phyloP scores from a whole-genome alignment of 2,329 filamentous ascomycete genomes.

The Volutella citrinella region DNA sequence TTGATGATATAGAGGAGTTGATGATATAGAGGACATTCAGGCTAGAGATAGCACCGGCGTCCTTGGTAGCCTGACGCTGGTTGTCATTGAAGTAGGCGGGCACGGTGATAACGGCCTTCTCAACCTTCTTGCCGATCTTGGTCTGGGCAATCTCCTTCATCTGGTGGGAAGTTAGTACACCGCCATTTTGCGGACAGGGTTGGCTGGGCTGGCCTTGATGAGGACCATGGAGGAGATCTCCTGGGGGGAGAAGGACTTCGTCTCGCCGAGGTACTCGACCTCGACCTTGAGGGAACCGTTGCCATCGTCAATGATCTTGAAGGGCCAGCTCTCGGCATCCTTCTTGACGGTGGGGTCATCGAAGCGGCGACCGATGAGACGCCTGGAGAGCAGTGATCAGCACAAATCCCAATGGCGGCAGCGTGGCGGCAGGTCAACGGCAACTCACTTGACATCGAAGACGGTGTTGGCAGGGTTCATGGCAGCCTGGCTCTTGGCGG shows the following conservation, averaged over 20 bases:
- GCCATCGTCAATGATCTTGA: constrained; percentile 90
- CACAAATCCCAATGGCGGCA: constrained; percentile 47
- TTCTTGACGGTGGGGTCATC: constrained; percentile 87
- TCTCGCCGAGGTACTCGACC: constrained; percentile 97
- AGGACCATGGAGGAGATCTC: constrained; percentile 97
- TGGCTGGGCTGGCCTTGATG: constrained; percentile 53
- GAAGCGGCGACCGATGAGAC: constrained; percentile 97
- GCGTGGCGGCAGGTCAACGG: not conserved
- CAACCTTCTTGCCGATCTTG: constrained; percentile 91
- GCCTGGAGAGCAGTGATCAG: constrained; percentile 99
- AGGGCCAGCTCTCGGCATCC: constrained; percentile 99
- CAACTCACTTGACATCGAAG: constrained; percentile 62
- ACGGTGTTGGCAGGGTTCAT: constrained; percentile 99
- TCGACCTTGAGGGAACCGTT: constrained; percentile 83
- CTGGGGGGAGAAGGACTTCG: constrained; percentile 92
- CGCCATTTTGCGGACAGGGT: constrained; percentile 19
- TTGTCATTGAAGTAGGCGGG: constrained; percentile 99
- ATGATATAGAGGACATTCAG: constrained; percentile 96
- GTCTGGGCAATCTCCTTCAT: constrained; percentile 97
- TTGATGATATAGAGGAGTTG: constrained; percentile 99
- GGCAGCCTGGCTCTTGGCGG: constrained; percentile 99
- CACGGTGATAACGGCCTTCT: constrained; percentile 95
- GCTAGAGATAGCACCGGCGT: constrained; percentile 93
- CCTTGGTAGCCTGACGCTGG: constrained; percentile 97
- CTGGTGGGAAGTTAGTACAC: constrained; percentile 32